Evolutionary conservation across 2,329 filamentous ascomycete species (phyloP), one percentile per base, ranked within the genome.

Genomic region (Colletotrichum salicis): DNA sequence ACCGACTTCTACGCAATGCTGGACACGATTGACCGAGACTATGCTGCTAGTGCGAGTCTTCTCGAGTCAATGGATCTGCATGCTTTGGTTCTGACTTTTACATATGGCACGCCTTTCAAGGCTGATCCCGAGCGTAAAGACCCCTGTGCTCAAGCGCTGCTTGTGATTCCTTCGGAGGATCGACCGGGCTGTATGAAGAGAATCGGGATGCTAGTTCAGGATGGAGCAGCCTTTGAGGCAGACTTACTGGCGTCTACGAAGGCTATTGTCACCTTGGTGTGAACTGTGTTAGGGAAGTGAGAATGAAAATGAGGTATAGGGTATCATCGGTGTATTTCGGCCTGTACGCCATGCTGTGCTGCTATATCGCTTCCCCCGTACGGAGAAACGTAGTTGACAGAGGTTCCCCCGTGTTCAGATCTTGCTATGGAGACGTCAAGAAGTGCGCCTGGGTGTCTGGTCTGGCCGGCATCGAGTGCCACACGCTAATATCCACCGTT

Each of bases 401-500:
- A 48, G 41, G 19, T 22, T 4, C 19, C 41, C 6, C 4, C 3
- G 8, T 48, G 19, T 48, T 48, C 4, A 48, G 4, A 35, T 31
- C 13, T 11, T 58, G 2, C 55, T 27, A 72, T 31, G 48, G 48
- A 13, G 48, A 51, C 11, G 65, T 54, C 29, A 64, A 24, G 4
- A 48, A 51, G 4, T 64, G 59, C 0, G 15, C 15, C 8, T 66
- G 65, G 13, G 48, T 54, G n/a, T 52, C 27, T 19, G 29, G 70
- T 12, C 37, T 13, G 27, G n/a, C 33, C 12, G 65, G 66, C 13
- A 24, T n/a, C 0, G 70, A 70, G 24, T 67, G 59, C 48, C 35
- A 64, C 11, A 72, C 66, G 15, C 59, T 69, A 3, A 72, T 24
- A 13, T 70, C 65, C 4, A 69, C 55, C 3, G 65, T 72, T 60